These are phyloP conservation scores for Pisolithus microcarpus DNA, from an alignment of 768 basidiomycete genomes.

Conservation along the genomic window DNA sequence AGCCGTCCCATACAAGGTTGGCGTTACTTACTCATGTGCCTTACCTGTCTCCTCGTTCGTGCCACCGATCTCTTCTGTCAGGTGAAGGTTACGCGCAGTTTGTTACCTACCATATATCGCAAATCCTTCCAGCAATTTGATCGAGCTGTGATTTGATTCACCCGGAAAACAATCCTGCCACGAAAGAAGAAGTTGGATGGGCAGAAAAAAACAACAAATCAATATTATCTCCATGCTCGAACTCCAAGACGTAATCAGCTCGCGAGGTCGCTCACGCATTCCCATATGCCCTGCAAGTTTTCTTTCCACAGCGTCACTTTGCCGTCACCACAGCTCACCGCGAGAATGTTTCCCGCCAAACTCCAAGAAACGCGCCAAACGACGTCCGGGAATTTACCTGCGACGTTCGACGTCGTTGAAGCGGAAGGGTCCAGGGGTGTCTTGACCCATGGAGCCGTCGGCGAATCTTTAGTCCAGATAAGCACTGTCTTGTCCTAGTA, in stretches of 20 bases:
- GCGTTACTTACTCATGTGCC: too few species aligned
- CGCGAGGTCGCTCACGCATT: constrained; percentile 93
- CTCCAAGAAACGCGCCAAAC: constrained; percentile 99
- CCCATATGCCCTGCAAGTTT: constrained; percentile 90
- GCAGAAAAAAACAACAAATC: too few species aligned
- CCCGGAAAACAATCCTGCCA: too few species aligned
- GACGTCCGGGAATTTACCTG: constrained; percentile 89
- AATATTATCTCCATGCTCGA: too few species aligned
- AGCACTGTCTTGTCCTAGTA: constrained; percentile 73
- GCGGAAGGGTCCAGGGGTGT: constrained; percentile 69
- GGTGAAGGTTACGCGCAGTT: too few species aligned
- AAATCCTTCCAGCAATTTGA: too few species aligned
- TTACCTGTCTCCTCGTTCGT: too few species aligned
- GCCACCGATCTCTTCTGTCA: too few species aligned
- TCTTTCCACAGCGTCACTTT: constrained; percentile 99
- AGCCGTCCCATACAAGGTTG: too few species aligned
- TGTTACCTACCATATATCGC: too few species aligned
- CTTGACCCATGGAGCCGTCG: constrained; percentile 70
- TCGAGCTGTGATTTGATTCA: too few species aligned
- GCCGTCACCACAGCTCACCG: constrained; percentile 95
- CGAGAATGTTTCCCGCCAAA: constrained; percentile 89
- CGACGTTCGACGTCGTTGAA: constrained; percentile 36
- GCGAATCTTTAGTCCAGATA: constrained; percentile 85
- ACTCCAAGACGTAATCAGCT: constrained; percentile 41
- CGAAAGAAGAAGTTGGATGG: too few species aligned